Conservation (phyloP, 2,329 filamentous ascomycete genomes). For the Cladorrhinum sp. region DNA sequence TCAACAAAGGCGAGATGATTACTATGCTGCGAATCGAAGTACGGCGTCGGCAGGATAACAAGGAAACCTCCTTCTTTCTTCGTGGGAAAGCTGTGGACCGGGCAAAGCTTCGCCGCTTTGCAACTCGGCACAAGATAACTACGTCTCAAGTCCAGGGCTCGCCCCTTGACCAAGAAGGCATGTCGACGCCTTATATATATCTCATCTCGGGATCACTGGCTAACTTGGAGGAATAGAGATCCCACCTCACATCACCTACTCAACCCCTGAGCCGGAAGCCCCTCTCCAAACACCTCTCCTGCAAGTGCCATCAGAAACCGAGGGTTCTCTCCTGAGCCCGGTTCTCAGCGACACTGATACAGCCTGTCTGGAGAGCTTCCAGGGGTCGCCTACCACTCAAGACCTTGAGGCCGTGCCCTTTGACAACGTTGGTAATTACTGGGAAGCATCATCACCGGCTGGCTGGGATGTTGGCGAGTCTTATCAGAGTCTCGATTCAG, state of each 20-base stretch:
- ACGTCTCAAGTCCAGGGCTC: background rate
- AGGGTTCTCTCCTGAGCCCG: background rate
- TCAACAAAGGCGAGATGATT: conserved; percentile 19
- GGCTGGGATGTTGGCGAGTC: background rate
- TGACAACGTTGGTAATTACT: background rate
- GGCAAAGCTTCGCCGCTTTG: conserved; percentile 20
- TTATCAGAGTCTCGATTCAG: background rate
- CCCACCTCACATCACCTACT: conserved; percentile 14
- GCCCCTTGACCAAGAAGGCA: background rate
- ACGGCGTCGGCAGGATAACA: conserved; percentile 17
- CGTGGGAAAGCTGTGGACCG: conserved; percentile 12
- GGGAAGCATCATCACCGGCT: background rate
- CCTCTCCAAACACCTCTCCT: background rate
- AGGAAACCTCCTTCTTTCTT: conserved; percentile 19
- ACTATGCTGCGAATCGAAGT: conserved; percentile 21
- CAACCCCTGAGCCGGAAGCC: conserved; percentile 13
- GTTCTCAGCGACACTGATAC: background rate
- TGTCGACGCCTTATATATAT: background rate
- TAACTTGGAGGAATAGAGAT: background rate
- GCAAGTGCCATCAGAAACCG: background rate
- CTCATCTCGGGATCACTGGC: background rate
- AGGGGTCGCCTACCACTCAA: background rate
- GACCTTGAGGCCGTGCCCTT: background rate
- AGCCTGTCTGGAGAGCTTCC: background rate
- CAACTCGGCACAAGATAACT: conserved; percentile 12